Evolutionary conservation across 352 stramenopile species (phyloP).

Genomic region (Phytopythium mirpurense): DNA sequence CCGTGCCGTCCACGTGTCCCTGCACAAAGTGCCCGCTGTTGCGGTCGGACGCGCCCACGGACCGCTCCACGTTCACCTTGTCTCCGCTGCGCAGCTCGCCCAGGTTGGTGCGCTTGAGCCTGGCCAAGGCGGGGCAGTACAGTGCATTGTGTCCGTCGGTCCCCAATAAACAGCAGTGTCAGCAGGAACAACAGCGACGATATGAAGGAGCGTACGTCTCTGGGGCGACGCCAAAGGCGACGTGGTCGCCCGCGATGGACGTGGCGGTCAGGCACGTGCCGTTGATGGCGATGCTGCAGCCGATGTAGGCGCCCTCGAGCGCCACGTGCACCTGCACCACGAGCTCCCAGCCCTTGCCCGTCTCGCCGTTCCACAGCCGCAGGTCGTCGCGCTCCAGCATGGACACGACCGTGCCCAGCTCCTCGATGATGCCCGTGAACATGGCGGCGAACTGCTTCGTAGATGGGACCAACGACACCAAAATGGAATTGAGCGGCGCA

Average conservation of each 20-base stretch:
- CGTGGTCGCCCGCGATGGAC: conserved; percentile 73
- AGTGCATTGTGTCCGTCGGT: too few relatives aligned
- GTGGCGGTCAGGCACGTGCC: conserved; percentile 97
- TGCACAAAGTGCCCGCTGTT: conserved; percentile 99
- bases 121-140: conserved; percentile 6
- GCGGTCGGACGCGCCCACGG: conserved; percentile 82
- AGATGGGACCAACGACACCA: too few relatives aligned
- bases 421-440: conserved; percentile 99
- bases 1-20: conserved; percentile 96
- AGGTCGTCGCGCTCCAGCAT: conserved; percentile 91
- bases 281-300: conserved; percentile 97
- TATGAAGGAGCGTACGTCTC: conserved; percentile 87
- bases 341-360: conserved; percentile 88
- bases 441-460: conserved; percentile 49
- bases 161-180: neutral
- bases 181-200: neutral
- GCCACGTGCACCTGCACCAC: conserved; percentile 74
- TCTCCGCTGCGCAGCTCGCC: conserved; percentile 69
- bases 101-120: conserved; percentile 90
- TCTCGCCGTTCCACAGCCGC: conserved; percentile 93
- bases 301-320: conserved; percentile 83
- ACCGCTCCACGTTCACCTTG: conserved; percentile 94
- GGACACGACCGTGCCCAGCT: conserved; percentile 94
- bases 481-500: too few relatives aligned
- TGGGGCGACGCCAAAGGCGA: conserved; percentile 94